Base-by-base conservation (phyloP, 176 grass and related monocot species). In the Thinopyrum elongatum region DNA sequence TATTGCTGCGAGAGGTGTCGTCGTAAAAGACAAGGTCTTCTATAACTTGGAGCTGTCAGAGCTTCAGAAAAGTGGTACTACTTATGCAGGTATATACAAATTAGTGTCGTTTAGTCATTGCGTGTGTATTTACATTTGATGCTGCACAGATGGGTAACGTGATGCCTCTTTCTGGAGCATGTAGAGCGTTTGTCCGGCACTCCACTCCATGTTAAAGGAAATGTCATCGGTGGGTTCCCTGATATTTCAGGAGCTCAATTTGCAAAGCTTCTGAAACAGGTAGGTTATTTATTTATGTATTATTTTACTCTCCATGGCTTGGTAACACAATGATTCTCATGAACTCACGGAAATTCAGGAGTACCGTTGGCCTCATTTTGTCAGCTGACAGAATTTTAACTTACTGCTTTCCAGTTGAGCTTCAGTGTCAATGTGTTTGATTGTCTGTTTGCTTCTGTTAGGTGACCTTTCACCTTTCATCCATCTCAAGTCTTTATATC, bases 401-500 rank as follows among this genome's bases (percentile, higher is more conserved):
- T 31, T 60, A 1, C 6, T 5, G 14, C 17, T 83, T 65, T 30
- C 19, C 60, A 49, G 10, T 83, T 46, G 69, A 35, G 33, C 70
- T 36, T 7, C 7, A 59, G 16, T 6, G 39, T 65, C 7, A 36
- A 8, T 62, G 12, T 73, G 12, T 46, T 62, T 69, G 35, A 81
- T 11, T 2, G 15, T 31, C 10, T 62, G 4, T 47, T 93, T 80
- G 70, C 85, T 41, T 63, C 49, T 53, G 49, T 81, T 81, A 96
- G 96, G 96, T 98, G 81, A 94, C 86, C 1, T 94, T 87, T 89
- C 96, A 94, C 71, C 84, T 98, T 62, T 98, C 96, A 77, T 94
- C 92, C 12, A 80, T 94, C 80, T 87, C 91, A 55, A 88, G 82
- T 66, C 42, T 95, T 19, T 98, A 92, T 73, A 86, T 95, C 27